Evolutionary conservation across 202 grass and related monocot species (phyloP).

Genomic region (Panicum hallii): DNA sequence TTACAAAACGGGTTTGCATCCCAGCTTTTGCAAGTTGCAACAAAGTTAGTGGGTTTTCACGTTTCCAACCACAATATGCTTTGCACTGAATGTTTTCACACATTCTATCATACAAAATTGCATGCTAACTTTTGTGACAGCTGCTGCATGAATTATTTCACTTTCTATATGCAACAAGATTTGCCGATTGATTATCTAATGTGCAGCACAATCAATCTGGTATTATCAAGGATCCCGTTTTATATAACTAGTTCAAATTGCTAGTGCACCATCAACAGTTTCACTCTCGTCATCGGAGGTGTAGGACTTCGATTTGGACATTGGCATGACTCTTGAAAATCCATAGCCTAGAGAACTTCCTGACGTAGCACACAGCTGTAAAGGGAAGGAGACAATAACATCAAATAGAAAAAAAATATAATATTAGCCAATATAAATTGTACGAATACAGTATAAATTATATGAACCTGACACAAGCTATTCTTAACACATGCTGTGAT

Average conservation of each 20-base stretch:
- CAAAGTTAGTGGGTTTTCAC: no score
- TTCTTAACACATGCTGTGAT: not conserved
- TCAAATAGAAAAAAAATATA: not conserved
- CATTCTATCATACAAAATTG: constrained; percentile 38
- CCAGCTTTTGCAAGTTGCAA: no score
- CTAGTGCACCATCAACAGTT: constrained; percentile 73
- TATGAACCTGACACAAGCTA: not conserved
- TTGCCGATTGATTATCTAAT: constrained; percentile 30
- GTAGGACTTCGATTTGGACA: constrained; percentile 59
- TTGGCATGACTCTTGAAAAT: constrained; percentile 67
- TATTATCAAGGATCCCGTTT: constrained; percentile 20
- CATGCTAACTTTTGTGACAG: not conserved
- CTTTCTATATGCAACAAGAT: constrained; percentile 46
- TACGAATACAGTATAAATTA: not conserved
- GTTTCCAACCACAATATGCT: no score
- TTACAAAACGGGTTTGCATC: no score
- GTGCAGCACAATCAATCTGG: constrained; percentile 27
- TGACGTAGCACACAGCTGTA: constrained; percentile 73
- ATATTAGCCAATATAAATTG: not conserved
- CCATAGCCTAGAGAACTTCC: constrained; percentile 92
- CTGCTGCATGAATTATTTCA: constrained; percentile 25
- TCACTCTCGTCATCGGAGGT: constrained; percentile 72
- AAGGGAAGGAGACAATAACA: not conserved
- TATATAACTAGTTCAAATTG: constrained; percentile 49
- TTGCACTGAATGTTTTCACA: no score